Evolutionary conservation across 1,139 yeast genomes (phyloP).

Genomic region (Hyphopichia burtonii): DNA sequence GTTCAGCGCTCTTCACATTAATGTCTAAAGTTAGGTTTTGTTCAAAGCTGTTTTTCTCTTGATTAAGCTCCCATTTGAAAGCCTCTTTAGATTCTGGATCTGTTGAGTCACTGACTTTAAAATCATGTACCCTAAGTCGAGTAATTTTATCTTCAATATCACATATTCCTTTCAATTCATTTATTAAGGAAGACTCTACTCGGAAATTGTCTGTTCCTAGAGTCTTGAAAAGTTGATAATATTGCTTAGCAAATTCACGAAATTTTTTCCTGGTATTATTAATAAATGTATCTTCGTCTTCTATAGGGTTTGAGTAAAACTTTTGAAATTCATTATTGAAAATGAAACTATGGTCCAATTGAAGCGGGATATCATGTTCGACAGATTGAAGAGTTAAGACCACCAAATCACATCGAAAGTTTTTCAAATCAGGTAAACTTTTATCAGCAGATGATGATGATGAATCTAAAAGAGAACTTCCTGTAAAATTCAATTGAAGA

Average conservation of each 20-base stretch:
- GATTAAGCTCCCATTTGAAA: background rate
- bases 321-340: slow-evolving; percentile 19
- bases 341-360: slow-evolving; percentile 40
- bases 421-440: slow-evolving; percentile 30
- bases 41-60: background rate
- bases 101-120: slow-evolving; percentile 6
- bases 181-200: slow-evolving; percentile 28
- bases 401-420: slow-evolving; percentile 28
- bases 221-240: slow-evolving; percentile 17
- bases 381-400: slow-evolving; percentile 34
- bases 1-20: background rate
- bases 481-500: slow-evolving; percentile 15
- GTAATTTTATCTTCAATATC: slow-evolving; percentile 26
- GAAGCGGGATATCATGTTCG: slow-evolving; percentile 35
- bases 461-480: slow-evolving; percentile 2
- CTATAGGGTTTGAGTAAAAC: slow-evolving; percentile 8
- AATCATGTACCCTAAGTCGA: slow-evolving; percentile 20
- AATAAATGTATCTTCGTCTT: slow-evolving; percentile 25
- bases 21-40: background rate
- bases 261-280: slow-evolving; percentile 24
- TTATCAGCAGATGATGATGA: slow-evolving; percentile 5
- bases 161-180: slow-evolving; percentile 32
- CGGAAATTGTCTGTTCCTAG: slow-evolving; percentile 27
- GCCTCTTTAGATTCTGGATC: background rate
- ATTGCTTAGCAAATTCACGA: slow-evolving; percentile 16